These are phyloP conservation scores for Lichtheimia ramosa DNA, from an alignment of 371 early-diverging fungal species.

Conservation along the genomic window DNA sequence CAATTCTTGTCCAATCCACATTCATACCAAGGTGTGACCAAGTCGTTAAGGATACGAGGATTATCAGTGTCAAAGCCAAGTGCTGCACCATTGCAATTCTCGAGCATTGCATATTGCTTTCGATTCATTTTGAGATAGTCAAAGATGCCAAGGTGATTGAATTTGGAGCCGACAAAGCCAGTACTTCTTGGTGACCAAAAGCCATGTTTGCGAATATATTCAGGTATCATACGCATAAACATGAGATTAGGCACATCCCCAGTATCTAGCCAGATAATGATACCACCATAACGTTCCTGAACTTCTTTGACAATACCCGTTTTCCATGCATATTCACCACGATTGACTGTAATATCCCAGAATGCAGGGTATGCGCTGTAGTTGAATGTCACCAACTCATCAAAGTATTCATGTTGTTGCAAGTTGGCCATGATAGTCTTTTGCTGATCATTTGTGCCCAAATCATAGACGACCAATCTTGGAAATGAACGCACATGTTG, in stretches of 20 bases:
- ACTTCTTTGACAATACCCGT: slow-evolving; percentile 57
- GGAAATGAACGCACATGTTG: slow-evolving; percentile 26
- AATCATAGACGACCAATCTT: slow-evolving; percentile 46
- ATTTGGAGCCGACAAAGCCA: slow-evolving; percentile 35
- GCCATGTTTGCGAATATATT: slow-evolving; percentile 25
- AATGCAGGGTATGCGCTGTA: slow-evolving; percentile 47
- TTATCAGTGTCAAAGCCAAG: slow-evolving; percentile 48
- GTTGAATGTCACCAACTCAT: slow-evolving; percentile 40
- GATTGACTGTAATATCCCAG: slow-evolving; percentile 44
- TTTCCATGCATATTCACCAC: slow-evolving; percentile 65
- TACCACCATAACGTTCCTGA: slow-evolving; percentile 42
- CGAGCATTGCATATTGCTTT: slow-evolving; percentile 31
- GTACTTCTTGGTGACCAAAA: slow-evolving; percentile 53
- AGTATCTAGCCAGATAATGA: slow-evolving; percentile 54
- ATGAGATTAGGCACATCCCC: slow-evolving; percentile 40
- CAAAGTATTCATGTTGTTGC: slow-evolving; percentile 29
- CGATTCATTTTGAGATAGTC: slow-evolving; percentile 27
- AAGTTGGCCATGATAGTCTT: slow-evolving; percentile 25
- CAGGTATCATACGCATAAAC: slow-evolving; percentile 42
- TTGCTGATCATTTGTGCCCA: slow-evolving; percentile 40
- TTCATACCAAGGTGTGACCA: slow-evolving; percentile 46
- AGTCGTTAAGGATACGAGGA: slow-evolving; percentile 23
- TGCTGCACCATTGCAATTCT: slow-evolving; percentile 53
- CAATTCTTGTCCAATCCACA: slow-evolving; percentile 42
- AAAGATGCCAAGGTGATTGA: slow-evolving; percentile 48